A percentile compares a stretch with the other conserved stretches of the same genome.
Evolutionary conservation across 192 early-diverging fungal genomes (phyloP).

Genomic region (Entophlyctis luteolus): DNA sequence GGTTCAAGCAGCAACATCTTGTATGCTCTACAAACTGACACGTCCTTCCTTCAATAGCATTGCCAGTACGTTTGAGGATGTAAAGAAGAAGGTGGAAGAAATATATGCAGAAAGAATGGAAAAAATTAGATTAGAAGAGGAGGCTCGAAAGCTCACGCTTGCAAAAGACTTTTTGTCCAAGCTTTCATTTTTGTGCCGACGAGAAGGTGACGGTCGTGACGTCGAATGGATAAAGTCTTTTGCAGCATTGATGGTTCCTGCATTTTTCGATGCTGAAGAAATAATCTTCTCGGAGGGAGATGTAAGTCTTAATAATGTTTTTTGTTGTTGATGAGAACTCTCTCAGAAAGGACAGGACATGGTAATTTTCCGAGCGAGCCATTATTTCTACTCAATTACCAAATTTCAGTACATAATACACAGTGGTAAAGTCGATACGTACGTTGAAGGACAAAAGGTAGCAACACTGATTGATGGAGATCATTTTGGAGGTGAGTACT

Average conservation of each 20-base stretch:
- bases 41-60: slow-evolving; percentile 20
- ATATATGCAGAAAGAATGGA: slow-evolving; percentile 45
- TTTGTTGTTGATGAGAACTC: not conserved
- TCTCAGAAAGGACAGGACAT: slow-evolving; percentile 39
- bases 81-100: slow-evolving; percentile 26
- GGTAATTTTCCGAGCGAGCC: not conserved
- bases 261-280: slow-evolving; percentile 38
- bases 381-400: not conserved
- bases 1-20: slow-evolving; percentile 17
- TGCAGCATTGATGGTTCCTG: slow-evolving; percentile 25
- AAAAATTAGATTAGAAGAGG: slow-evolving; percentile 40
- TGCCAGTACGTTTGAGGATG: slow-evolving; percentile 33
- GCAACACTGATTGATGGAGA: slow-evolving; percentile 21
- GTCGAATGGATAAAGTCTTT: slow-evolving; percentile 33
- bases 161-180: slow-evolving; percentile 20
- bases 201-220: slow-evolving; percentile 39
- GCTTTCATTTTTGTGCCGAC: slow-evolving; percentile 36
- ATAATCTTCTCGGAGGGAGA: slow-evolving; percentile 40
- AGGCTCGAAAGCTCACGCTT: not conserved
- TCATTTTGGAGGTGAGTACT: slow-evolving; percentile 42
- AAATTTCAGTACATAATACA: slow-evolving; percentile 41
- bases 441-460: slow-evolving; percentile 27
- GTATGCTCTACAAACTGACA: slow-evolving; percentile 22
- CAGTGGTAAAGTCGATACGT: slow-evolving; percentile 34
- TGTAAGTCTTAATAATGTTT: not conserved